Base-by-base conservation (phyloP, 495 filamentous ascomycete genomes). In the Aspergillus heteromorphus region DNA sequence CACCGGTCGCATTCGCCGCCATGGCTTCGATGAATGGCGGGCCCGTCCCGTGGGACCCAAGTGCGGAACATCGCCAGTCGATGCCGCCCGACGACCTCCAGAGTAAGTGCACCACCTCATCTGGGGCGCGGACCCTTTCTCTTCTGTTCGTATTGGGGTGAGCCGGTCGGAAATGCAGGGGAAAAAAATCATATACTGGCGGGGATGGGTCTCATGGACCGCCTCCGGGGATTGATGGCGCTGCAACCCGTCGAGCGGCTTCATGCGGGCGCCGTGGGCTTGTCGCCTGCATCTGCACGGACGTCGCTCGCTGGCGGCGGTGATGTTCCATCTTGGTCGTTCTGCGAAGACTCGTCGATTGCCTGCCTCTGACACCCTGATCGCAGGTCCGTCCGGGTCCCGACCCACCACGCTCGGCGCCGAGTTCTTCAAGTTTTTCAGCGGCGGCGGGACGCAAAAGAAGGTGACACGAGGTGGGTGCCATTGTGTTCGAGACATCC, bases 391-490 rank as follows among this genome's bases (percentile, higher is more conserved):
- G n/a, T 16, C 49, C 34, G 34, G 56, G 18, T 49, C 40, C 27
- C 40, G 49, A 43, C 30, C 48, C 30, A 50, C 62, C 54, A 56
- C 58, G 7, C 62, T 72, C 23, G 65, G 65, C 6, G 51, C 65
- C 11, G 72, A 75, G 38, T 65, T 71, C 53, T 65, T 75, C 56
- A 71, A 67, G 43, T 64, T 73, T 17, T 75, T 73, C 21, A 58
- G n/a, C n/a, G n/a, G n/a, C n/a, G n/a, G 64, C 31, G 56, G 38
- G 25, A 42, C 4, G 51, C 62, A 58, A 5, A 75, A 72, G 49
- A 72, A 68, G 45, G 50, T 52, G 5, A 72, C 69, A 16, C 66
- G 72, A 70, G 72, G 71, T 72, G 48, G 30, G 62, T 60, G 43
- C 47, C 27, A 18, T 30, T 10, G 13, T 18, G 11, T 10, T 27